Conservation (phyloP, 176 grass and related monocot species). For the Cocos nucifera region DNA sequence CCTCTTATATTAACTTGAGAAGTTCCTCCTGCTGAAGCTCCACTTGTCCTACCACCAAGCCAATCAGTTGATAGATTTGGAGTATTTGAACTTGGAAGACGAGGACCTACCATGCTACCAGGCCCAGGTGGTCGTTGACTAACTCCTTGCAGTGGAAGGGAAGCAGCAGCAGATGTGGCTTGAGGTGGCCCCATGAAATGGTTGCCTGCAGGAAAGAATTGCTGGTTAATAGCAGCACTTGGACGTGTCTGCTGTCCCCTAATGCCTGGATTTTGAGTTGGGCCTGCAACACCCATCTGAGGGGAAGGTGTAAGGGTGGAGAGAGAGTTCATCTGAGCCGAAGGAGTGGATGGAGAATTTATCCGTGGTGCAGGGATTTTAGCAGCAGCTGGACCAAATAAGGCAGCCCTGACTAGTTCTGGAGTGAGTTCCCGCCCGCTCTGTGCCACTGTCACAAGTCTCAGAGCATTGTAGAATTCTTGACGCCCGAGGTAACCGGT, state of each 20-base stretch:
- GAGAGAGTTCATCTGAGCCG: slow-evolving; percentile 11
- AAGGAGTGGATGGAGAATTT: slow-evolving; percentile 11
- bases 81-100: slow-evolving; percentile 32
- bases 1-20: slow-evolving; percentile 46
- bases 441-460: slow-evolving; percentile 84
- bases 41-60: slow-evolving; percentile 59
- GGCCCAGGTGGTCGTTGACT: slow-evolving; percentile 33
- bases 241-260: slow-evolving; percentile 23
- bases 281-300: slow-evolving; percentile 7
- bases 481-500: slow-evolving; percentile 79
- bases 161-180: slow-evolving; percentile 28
- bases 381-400: slow-evolving; percentile 64
- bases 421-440: slow-evolving; percentile 65
- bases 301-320: slow-evolving; percentile 27
- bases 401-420: slow-evolving; percentile 73
- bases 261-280: slow-evolving; percentile 37
- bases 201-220: slow-evolving; percentile 24
- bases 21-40: slow-evolving; percentile 34
- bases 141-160: slow-evolving; percentile 28
- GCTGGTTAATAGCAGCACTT: slow-evolving; percentile 22
- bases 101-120: slow-evolving; percentile 25
- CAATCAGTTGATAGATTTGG: slow-evolving; percentile 72
- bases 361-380: slow-evolving; percentile 88
- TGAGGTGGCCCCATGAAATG: slow-evolving; percentile 41
- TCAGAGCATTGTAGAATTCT: slow-evolving; percentile 83